Evolutionary conservation across 2,329 filamentous ascomycete species (phyloP).

Genomic region (Fusarium stilboides): DNA sequence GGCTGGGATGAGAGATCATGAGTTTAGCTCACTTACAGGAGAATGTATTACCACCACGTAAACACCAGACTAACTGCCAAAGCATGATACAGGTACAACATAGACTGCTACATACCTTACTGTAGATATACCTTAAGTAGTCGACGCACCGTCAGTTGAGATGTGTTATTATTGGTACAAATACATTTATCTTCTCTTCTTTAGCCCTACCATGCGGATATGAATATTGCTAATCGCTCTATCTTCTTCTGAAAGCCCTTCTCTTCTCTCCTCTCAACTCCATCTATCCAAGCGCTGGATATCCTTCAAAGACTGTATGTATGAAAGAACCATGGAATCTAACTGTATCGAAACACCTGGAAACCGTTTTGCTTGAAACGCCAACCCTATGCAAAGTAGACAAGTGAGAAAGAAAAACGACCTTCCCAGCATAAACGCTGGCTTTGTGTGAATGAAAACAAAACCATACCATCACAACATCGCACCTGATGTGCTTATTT

Average conservation of each 20-base stretch:
- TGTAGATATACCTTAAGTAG: too few relatives aligned
- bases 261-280: slow-evolving; percentile 7
- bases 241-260: slow-evolving; percentile 12
- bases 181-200: neutral
- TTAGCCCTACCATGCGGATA: neutral
- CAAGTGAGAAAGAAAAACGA: slow-evolving; percentile 13
- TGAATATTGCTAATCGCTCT: slow-evolving; percentile 5
- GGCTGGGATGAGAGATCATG: too few relatives aligned
- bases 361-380: slow-evolving; percentile 38
- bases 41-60: too few relatives aligned
- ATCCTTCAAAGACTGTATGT: slow-evolving; percentile 1
- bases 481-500: slow-evolving; percentile 1
- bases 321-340: slow-evolving; percentile 30
- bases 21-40: too few relatives aligned
- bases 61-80: too few relatives aligned
- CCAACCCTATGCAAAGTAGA: slow-evolving; percentile 46
- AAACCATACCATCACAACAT: slow-evolving; percentile 12
- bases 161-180: neutral
- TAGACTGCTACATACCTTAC: too few relatives aligned
- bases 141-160: neutral
- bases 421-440: neutral
- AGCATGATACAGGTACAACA: neutral
- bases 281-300: slow-evolving; percentile 15
- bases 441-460: slow-evolving; percentile 1
- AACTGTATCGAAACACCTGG: slow-evolving; percentile 21